Evolutionary conservation across 495 filamentous ascomycete species (phyloP), one percentile per base, ranked within the genome.

Genomic region (Tuber umbilicatum): DNA sequence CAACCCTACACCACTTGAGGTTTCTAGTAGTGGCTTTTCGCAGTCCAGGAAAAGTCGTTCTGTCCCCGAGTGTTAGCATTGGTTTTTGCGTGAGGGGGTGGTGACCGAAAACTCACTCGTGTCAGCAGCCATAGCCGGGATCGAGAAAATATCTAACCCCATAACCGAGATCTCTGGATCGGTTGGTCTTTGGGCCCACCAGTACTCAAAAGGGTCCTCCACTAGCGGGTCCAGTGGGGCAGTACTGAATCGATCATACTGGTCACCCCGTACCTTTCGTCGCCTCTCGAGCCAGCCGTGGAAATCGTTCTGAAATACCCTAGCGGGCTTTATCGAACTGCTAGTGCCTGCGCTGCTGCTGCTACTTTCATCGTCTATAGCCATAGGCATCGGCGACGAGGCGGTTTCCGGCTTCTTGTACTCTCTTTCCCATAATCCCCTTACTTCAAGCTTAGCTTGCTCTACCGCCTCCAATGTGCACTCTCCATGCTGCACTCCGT

Each of bases 401-500:
- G 27, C 27, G 55, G 14, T 35, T 64, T 64, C 55, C 2, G 55
- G 55, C 14, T 64, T 64, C 55, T 64, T 64, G 55, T 64, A 64
- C 35, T 64, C 55, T 14, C 55, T 64, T 64, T 64, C 55, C 55
- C 55, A 64, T 35, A 64, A 35, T 35, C 31, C 31, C 55, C 55
- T 64, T 2, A 64, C 55, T 64, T 64, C 55, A 27, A 64, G 27
- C 55, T 64, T 35, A 17, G 55, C 55, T 35, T 64, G 27, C 14
- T 64, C 55, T 64, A 64, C 55, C 35, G 55, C 55, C 55, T 64
- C 55, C 0, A 27, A 35, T 64, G 55, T 64, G 35, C 55, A 64
- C 27, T 64, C 55, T 64, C 55, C 55, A 14, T 64, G 55, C 55
- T 31, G 55, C 27, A 64, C 55, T 64, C 55, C 55, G 55, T 64